These are phyloP conservation scores for Talaromyces rugulosus DNA, from an alignment of 2,329 filamentous ascomycete genomes.

Conservation along the genomic window DNA sequence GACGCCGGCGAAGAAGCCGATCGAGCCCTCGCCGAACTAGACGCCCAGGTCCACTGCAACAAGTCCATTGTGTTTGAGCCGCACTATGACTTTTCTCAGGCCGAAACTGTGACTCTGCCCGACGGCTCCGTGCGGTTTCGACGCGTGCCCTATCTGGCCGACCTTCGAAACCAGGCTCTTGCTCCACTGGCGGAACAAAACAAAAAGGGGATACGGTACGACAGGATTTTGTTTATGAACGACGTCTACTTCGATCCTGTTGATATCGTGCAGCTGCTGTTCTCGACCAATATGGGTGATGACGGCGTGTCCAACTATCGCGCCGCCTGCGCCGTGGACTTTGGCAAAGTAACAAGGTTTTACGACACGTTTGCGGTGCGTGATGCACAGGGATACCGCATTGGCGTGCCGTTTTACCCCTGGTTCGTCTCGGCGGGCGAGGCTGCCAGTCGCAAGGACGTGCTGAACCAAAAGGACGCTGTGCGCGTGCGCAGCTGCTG, in stretches of 20 bases:
- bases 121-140: constrained; percentile 59
- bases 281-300: constrained; percentile 53
- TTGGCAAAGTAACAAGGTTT: constrained; percentile 67
- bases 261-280: constrained; percentile 59
- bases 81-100: constrained; percentile 51
- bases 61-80: constrained; percentile 57
- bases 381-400: constrained; percentile 64
- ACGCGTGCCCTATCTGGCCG: constrained; percentile 68
- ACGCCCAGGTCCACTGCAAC: constrained; percentile 45
- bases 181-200: constrained; percentile 52
- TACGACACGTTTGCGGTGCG: constrained; percentile 74
- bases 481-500: constrained; percentile 71
- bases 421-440: constrained; percentile 59
- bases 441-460: constrained; percentile 57
- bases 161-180: constrained; percentile 67
- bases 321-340: constrained; percentile 70
- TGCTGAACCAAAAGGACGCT: constrained; percentile 54
- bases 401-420: constrained; percentile 68
- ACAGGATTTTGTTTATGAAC: constrained; percentile 60
- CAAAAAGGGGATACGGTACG: constrained; percentile 42
- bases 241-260: constrained; percentile 62
- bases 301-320: constrained; percentile 57
- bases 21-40: constrained; percentile 52
- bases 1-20: constrained; percentile 57
- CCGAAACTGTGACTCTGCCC: constrained; percentile 55